Evolutionary conservation across 768 basidiomycete species (phyloP).

Genomic region (Sporobolomyces pararoseus): DNA sequence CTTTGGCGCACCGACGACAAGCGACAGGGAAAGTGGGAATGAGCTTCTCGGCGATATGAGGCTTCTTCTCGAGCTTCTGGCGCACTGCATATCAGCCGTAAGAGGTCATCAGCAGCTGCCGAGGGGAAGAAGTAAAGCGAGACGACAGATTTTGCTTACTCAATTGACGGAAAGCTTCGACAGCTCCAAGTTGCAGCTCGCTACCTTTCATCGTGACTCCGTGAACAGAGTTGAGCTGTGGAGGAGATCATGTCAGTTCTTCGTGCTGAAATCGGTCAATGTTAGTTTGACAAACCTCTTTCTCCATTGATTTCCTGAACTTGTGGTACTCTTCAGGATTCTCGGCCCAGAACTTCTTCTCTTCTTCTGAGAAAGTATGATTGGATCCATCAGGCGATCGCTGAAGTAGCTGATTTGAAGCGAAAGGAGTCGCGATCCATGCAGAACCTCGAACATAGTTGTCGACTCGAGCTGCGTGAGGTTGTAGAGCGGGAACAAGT

Average conservation of each 20-base stretch:
- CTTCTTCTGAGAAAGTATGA: conserved; percentile 37
- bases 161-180: conserved; percentile 29
- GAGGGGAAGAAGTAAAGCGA: neutral
- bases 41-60: conserved; percentile 55
- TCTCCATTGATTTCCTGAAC: conserved; percentile 39
- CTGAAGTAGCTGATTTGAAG: conserved; percentile 32
- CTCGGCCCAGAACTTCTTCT: conserved; percentile 25
- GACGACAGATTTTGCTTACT: conserved; percentile 11
- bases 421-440: conserved; percentile 40
- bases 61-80: conserved; percentile 57
- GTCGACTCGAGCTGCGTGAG: conserved; percentile 25
- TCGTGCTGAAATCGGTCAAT: too few species aligned
- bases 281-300: conserved; percentile 17
- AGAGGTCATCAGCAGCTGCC: too few species aligned
- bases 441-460: conserved; percentile 37
- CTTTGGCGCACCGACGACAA: conserved; percentile 54
- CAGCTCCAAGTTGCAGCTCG: conserved; percentile 24
- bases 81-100: conserved; percentile 55
- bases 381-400: conserved; percentile 28
- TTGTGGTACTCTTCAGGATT: conserved; percentile 22
- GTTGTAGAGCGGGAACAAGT: conserved; percentile 36
- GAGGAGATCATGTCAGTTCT: neutral
- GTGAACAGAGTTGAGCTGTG: conserved; percentile 34
- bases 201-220: conserved; percentile 31
- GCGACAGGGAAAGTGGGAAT: conserved; percentile 58